Conservation (phyloP, 169 alveolate species). For the Cryptosporidium parvum region DNA sequence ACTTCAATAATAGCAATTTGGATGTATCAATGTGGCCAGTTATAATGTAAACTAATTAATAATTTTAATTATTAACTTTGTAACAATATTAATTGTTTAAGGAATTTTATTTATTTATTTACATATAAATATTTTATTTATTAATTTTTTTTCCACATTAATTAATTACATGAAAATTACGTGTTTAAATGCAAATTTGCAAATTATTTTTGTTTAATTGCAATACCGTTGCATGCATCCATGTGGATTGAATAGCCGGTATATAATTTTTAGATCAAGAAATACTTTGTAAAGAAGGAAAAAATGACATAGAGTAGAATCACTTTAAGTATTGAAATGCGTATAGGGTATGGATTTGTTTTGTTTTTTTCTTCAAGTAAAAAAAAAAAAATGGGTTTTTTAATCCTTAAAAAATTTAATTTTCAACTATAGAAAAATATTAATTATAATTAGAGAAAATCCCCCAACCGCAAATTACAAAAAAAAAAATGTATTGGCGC, state of each 20-base stretch:
- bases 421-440: no score
- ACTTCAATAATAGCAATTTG: background rate
- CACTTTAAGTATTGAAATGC: background rate
- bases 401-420: no score
- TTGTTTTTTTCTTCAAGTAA: no score
- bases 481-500: constrained; percentile 26
- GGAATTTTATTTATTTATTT: background rate
- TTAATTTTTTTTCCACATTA: background rate
- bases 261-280: constrained; percentile 24
- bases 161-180: background rate
- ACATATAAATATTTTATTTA: background rate
- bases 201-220: background rate
- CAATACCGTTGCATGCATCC: constrained; percentile 17
- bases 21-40: constrained; percentile 66
- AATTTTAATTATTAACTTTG: background rate
- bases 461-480: constrained; percentile 13
- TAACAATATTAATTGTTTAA: background rate
- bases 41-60: background rate
- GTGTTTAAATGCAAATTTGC: constrained; percentile 5
- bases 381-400: no score
- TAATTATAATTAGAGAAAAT: background rate
- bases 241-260: constrained; percentile 10
- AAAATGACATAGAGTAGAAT: background rate
- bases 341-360: background rate
- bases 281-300: background rate